These are phyloP conservation scores for Tolypocladium endophyticum DNA, from an alignment of 2,329 filamentous ascomycete genomes.

Conservation along the genomic window DNA sequence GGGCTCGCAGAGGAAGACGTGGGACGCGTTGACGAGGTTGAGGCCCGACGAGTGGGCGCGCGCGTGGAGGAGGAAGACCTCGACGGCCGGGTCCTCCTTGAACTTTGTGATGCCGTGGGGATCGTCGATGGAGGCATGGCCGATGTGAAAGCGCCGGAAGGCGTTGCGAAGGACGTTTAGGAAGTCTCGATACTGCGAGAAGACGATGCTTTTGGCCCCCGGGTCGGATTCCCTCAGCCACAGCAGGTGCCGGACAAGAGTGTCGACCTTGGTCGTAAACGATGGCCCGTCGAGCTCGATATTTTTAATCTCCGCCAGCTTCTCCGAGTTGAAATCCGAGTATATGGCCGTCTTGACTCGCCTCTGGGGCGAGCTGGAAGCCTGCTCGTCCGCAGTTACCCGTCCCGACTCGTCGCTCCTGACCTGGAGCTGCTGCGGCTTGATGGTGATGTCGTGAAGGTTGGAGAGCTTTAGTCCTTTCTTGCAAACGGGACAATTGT, in stretches of 20 bases:
- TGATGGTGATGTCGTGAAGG: slow-evolving; percentile 78
- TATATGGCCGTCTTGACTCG: slow-evolving; percentile 50
- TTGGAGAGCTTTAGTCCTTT: slow-evolving; percentile 51
- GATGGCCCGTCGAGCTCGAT: slow-evolving; percentile 64
- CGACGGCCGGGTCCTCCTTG: slow-evolving; percentile 59
- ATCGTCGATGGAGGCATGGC: slow-evolving; percentile 59
- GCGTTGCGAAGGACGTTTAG: slow-evolving; percentile 62
- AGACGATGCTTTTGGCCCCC: slow-evolving; percentile 85
- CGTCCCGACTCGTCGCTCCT: slow-evolving; percentile 25
- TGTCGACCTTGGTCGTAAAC: slow-evolving; percentile 88
- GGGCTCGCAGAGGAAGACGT: slow-evolving; percentile 91
- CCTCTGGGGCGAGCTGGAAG: slow-evolving; percentile 3
- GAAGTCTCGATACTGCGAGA: slow-evolving; percentile 79
- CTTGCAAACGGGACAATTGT: slow-evolving; percentile 81
- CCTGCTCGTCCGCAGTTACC: slow-evolving; percentile 2
- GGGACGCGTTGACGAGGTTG: slow-evolving; percentile 84
- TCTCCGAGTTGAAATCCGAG: slow-evolving; percentile 58
- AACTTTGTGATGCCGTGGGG: slow-evolving; percentile 63
- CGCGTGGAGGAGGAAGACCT: slow-evolving; percentile 84
- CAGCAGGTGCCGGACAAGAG: slow-evolving; percentile 65
- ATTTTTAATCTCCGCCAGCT: slow-evolving; percentile 70
- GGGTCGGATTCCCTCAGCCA: slow-evolving; percentile 80
- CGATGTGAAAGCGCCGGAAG: slow-evolving; percentile 62
- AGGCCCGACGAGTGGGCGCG: slow-evolving; percentile 81
- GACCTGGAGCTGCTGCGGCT: slow-evolving; percentile 61